phyloP scores from a whole-genome alignment of 148 eudicot genomes.

The Drosera capensis region DNA sequence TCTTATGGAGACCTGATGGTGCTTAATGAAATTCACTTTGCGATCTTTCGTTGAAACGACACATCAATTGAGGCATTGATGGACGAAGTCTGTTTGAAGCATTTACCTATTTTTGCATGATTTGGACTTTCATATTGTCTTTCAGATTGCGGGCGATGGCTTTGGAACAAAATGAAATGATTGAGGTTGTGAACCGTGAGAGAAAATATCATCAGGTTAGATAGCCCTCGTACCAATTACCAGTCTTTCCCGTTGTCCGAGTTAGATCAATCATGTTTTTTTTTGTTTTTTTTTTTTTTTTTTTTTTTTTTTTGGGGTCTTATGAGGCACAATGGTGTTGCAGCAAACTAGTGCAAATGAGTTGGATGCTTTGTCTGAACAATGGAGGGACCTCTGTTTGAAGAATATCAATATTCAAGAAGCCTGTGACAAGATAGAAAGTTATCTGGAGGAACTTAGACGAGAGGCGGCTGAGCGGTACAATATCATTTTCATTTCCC shows the following conservation, averaged over 20 bases:
- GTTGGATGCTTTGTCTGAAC: constrained; percentile 74
- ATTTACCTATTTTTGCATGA: too few species aligned
- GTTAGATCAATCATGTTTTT: not conserved
- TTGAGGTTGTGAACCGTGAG: constrained; percentile 82
- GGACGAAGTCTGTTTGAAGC: too few species aligned
- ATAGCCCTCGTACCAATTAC: not conserved
- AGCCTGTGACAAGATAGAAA: constrained; percentile 53
- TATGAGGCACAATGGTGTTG: too few species aligned
- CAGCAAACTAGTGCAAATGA: constrained; percentile 91
- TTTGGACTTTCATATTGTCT: too few species aligned
- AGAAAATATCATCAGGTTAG: constrained; percentile 87
- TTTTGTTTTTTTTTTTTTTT: not conserved
- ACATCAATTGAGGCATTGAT: too few species aligned
- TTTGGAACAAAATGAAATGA: constrained; percentile 45
- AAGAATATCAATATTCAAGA: constrained; percentile 79
- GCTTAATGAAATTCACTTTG: too few species aligned
- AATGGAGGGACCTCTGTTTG: constrained; percentile 86
- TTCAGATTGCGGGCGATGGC: constrained; percentile 65
- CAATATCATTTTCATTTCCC: not conserved
- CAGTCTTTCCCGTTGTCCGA: not conserved
- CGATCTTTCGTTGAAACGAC: too few species aligned
- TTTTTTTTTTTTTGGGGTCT: constrained; percentile 8
- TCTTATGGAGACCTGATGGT: too few species aligned
- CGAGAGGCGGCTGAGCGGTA: constrained; percentile 64
- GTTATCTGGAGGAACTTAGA: constrained; percentile 36